Base-by-base conservation (phyloP, 306 rosid species). In the Acacia melanoxylon region DNA sequence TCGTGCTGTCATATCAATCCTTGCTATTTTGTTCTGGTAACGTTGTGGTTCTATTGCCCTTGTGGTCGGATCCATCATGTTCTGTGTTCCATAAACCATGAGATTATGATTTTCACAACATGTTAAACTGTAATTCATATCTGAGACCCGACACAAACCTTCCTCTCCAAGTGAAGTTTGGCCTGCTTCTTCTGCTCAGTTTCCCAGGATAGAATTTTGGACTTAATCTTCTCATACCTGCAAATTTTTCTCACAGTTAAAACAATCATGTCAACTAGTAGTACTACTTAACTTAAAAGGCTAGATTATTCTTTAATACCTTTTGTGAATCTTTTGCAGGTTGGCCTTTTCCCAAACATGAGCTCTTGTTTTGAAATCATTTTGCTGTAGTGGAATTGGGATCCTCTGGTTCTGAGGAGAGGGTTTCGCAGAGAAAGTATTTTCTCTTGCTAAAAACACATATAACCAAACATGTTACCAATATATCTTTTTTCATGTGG, bases 271-370 rank as follows among this genome's bases (percentile, higher is more conserved):
- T 61, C 29, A 22, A 56, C 9, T 20, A 19, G 1, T 6, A 10
- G 20, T 49, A 14, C 19, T 3, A 24, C 29, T n/a, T 41, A 20
- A n/a, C 13, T 15, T 49, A 16, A 49, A 35, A 16, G 7, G n/a
- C 56, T 49, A 16, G 58, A 48, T 48, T 48, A 48, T 48, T 48
- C 52, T 10, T 48, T 37, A 37, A 58, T 58, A 25, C 67, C 31
- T 33, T 61, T 6, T 24, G 33, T 25, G 67, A 61, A 61, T 89
- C 86, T 77, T 91, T 73, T 87, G 86, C 80, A 82, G 72, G 90
- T 84, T 80, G 66, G 88, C 84, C 85, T 76, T 88, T 88, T 91
- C 96, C 98, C 97, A 91, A 81, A 84, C 85, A 83, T 90, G 88
- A 42, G 89, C 88, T 83, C 61, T 83, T 8, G 88, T 70, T 76